phyloP scores from a whole-genome alignment of 2,329 filamentous ascomycete species.

The Atkinsonella texensis region DNA sequence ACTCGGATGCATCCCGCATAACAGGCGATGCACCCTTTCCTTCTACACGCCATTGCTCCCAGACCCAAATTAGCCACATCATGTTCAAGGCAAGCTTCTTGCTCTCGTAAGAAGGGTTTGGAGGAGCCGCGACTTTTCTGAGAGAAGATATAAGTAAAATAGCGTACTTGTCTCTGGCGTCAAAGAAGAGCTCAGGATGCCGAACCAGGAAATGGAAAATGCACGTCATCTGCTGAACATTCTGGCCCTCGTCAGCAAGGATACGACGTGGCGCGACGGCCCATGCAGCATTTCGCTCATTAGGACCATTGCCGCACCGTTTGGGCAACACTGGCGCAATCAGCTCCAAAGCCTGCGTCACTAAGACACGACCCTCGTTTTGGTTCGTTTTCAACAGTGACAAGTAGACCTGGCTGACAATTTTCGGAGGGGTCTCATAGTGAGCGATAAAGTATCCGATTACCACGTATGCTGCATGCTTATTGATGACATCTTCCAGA shows the following conservation, averaged over 20 bases:
- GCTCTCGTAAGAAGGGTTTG: slow-evolving; percentile 78
- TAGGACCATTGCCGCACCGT: slow-evolving; percentile 56
- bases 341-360: slow-evolving; percentile 88
- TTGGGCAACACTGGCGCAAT: slow-evolving; percentile 90
- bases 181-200: slow-evolving; percentile 88
- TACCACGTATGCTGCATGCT: slow-evolving; percentile 93
- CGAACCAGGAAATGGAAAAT: slow-evolving; percentile 95
- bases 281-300: slow-evolving; percentile 73
- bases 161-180: slow-evolving; percentile 83
- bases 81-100: slow-evolving; percentile 85
- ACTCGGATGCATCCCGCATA: slow-evolving; percentile 42
- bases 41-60: slow-evolving; percentile 75
- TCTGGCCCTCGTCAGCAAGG: slow-evolving; percentile 85
- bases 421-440: slow-evolving; percentile 93
- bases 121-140: slow-evolving; percentile 72
- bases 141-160: slow-evolving; percentile 80
- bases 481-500: slow-evolving; percentile 98
- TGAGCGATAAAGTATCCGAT: slow-evolving; percentile 96
- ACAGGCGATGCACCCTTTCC: slow-evolving; percentile 30
- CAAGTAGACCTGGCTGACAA: slow-evolving; percentile 89
- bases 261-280: slow-evolving; percentile 83
- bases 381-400: slow-evolving; percentile 86
- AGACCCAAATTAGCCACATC: slow-evolving; percentile 81
- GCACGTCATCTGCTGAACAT: slow-evolving; percentile 88
- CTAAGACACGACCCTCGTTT: slow-evolving; percentile 81